Percentiles rank a stretch among this genome's conserved stretches.
Evolutionary conservation across 2,329 filamentous ascomycete genomes (phyloP).

Genomic region (Onygena corvina): DNA sequence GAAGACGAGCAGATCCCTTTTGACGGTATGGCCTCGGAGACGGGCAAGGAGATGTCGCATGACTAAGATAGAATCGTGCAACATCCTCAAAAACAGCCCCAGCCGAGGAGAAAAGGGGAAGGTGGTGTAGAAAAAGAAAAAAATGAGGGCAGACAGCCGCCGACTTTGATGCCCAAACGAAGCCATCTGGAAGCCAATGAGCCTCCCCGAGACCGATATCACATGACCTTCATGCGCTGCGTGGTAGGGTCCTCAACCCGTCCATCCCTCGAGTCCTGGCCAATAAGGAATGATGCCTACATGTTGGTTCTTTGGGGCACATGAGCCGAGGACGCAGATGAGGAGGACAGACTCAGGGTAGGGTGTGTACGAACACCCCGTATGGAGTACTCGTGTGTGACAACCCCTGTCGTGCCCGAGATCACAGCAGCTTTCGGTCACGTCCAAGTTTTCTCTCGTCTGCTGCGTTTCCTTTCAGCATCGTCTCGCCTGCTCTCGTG

Average conservation of each 20-base stretch:
- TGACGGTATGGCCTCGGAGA: neutral
- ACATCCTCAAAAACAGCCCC: neutral
- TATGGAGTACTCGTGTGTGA: neutral
- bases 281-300: neutral
- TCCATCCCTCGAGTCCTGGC: neutral
- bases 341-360: neutral
- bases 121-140: too few relatives aligned
- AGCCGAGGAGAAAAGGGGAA: neutral
- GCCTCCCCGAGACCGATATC: conserved; percentile 1
- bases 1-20: too few relatives aligned
- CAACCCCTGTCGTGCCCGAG: neutral
- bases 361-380: neutral
- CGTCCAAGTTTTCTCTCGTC: too few relatives aligned
- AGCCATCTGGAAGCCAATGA: neutral
- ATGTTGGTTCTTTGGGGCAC: neutral
- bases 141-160: neutral
- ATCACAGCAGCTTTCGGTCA: neutral
- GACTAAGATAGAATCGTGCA: neutral
- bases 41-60: neutral
- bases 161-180: conserved; percentile 1
- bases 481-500: too few relatives aligned
- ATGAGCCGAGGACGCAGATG: neutral
- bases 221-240: conserved; percentile 12
- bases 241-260: neutral
- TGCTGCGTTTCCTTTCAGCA: too few relatives aligned